phyloP scores from a whole-genome alignment of 805 yeast genomes.

The Starmerella lactis-condensi region DNA sequence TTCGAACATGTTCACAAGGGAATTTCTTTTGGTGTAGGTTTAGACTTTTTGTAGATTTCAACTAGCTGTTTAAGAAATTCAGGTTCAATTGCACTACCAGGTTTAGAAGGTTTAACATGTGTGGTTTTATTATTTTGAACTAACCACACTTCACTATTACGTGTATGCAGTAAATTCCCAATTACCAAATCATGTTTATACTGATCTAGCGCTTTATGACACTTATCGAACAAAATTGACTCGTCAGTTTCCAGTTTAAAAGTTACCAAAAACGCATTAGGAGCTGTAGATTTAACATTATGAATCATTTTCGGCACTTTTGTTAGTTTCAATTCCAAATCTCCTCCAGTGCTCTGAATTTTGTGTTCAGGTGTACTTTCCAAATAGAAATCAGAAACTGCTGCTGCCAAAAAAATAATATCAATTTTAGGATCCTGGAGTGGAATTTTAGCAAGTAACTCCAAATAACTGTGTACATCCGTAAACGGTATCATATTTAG shows the following conservation, averaged over 20 bases:
- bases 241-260: slow-evolving; percentile 86
- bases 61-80: too few species aligned
- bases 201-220: slow-evolving; percentile 58
- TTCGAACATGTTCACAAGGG: slow-evolving; percentile 42
- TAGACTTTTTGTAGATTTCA: slow-evolving; percentile 34
- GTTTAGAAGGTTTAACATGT: background rate
- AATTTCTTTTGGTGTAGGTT: slow-evolving; percentile 46
- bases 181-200: slow-evolving; percentile 88
- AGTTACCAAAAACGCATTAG: slow-evolving; percentile 80
- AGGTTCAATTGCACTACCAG: background rate
- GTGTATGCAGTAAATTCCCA: slow-evolving; percentile 76
- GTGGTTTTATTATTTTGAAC: slow-evolving; percentile 26
- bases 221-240: slow-evolving; percentile 50
- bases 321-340: slow-evolving; percentile 66
- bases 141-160: slow-evolving; percentile 75
- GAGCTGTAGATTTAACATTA: slow-evolving; percentile 88
- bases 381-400: slow-evolving; percentile 88
- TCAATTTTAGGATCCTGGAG: too few species aligned
- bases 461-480: slow-evolving; percentile 83
- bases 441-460: slow-evolving; percentile 54
- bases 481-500: slow-evolving; percentile 73
- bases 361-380: slow-evolving; percentile 81
- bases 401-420: slow-evolving; percentile 82
- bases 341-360: slow-evolving; percentile 64
- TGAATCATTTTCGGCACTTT: slow-evolving; percentile 91